phyloP scores from a whole-genome alignment of 306 rosid species.

The Morella rubra region DNA sequence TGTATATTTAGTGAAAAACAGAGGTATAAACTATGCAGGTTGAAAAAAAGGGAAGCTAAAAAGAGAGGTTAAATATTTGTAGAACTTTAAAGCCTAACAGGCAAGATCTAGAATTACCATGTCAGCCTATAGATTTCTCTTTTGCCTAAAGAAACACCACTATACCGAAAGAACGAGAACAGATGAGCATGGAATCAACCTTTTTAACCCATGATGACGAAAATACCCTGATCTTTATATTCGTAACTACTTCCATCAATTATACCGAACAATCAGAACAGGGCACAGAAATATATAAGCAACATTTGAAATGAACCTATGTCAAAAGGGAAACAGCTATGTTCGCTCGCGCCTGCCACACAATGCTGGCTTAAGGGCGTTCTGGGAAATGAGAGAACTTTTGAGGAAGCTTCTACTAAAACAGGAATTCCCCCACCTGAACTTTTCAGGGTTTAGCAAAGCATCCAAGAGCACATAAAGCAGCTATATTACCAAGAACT shows the following conservation, averaged over 20 bases:
- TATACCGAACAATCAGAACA: conserved; percentile 30
- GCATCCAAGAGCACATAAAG: conserved; percentile 47
- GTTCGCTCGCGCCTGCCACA: conserved; percentile 14
- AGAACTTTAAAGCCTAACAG: conserved; percentile 19
- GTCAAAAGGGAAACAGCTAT: conserved; percentile 5
- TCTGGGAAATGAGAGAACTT: conserved; percentile 43
- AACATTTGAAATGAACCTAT: conserved; percentile 11
- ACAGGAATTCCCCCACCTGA: conserved; percentile 47
- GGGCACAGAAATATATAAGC: conserved; percentile 15
- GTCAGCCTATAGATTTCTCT: conserved; percentile 23
- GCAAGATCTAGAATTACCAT: conserved; percentile 30
- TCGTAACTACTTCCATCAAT: conserved; percentile 25
- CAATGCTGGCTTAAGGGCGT: conserved; percentile 29
- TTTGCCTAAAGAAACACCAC: conserved; percentile 19
- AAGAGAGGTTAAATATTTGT: background rate
- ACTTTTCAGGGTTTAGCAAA: conserved; percentile 45
- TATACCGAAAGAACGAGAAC: conserved; percentile 44
- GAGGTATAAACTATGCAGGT: background rate
- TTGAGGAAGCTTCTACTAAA: conserved; percentile 63
- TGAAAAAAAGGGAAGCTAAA: conserved; percentile 8
- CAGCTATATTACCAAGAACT: conserved; percentile 37
- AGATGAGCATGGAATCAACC: conserved; percentile 66
- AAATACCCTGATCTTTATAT: conserved; percentile 50
- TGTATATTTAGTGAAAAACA: background rate
- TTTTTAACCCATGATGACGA: conserved; percentile 43